phyloP scores from a whole-genome alignment of 2,329 filamentous ascomycete genomes.

The Trichoderma aggressivum region DNA sequence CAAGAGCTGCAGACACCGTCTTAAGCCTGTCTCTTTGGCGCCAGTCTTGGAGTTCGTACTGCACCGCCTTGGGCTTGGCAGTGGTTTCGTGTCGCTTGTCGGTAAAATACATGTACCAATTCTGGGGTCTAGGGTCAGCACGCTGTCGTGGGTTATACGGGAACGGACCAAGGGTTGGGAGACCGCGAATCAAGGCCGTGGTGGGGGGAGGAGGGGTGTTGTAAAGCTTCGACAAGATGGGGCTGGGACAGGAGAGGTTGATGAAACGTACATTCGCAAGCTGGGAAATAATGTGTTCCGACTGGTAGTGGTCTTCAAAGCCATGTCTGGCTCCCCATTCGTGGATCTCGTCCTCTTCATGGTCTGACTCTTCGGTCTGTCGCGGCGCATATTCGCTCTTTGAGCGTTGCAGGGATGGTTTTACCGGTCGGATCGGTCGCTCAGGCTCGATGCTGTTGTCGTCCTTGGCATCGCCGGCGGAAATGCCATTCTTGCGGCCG shows the following conservation, averaged over 20 bases:
- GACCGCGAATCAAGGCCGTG: neutral
- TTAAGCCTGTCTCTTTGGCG: constrained; percentile 95
- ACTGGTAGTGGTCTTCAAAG: constrained; percentile 89
- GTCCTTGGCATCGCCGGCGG: constrained; percentile 28
- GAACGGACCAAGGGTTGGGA: neutral
- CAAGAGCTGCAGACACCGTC: constrained; percentile 91
- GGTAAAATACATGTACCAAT: constrained; percentile 99
- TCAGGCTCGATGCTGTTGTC: constrained; percentile 36
- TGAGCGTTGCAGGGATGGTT: constrained; percentile 53
- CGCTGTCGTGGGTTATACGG: too few species aligned
- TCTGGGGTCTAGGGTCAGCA: constrained; percentile 48
- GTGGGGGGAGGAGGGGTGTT: neutral
- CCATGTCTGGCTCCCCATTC: constrained; percentile 71
- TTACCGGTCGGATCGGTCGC: constrained; percentile 39
- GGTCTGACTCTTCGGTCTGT: constrained; percentile 40
- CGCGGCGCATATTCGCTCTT: constrained; percentile 54
- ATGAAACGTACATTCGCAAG: constrained; percentile 67
- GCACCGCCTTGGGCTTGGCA: constrained; percentile 72
- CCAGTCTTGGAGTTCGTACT: constrained; percentile 80
- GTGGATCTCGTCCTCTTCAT: constrained; percentile 44
- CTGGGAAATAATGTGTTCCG: constrained; percentile 81
- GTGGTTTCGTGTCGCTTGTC: constrained; percentile 97
- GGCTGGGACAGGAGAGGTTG: neutral
- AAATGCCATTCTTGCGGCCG: constrained; percentile 38
- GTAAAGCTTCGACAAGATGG: constrained; percentile 4